These are phyloP conservation scores for Heteromeles arbutifolia DNA, from an alignment of 306 rosid genomes.

Conservation along the genomic window DNA sequence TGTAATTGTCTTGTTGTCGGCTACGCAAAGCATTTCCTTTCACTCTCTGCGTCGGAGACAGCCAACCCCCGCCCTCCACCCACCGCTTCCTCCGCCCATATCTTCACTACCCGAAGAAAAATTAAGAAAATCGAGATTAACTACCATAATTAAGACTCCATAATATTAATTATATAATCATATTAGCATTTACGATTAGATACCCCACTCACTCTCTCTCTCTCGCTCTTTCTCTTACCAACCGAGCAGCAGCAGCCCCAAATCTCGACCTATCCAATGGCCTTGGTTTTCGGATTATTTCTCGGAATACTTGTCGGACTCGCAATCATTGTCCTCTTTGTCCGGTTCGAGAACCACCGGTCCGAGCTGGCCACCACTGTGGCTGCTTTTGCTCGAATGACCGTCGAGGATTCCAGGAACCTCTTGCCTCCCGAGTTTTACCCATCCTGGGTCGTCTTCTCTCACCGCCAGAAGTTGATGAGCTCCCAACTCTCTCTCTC, in stretches of 20 bases:
- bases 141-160: not conserved
- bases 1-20: not conserved
- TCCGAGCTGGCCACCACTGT: slow-evolving; percentile 61
- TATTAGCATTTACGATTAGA: not conserved
- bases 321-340: slow-evolving; percentile 52
- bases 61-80: not conserved
- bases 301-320: slow-evolving; percentile 58
- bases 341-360: slow-evolving; percentile 57
- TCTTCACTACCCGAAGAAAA: not conserved
- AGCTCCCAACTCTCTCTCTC: slow-evolving; percentile 17
- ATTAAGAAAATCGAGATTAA: not conserved
- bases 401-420: slow-evolving; percentile 83
- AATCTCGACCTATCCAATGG: slow-evolving; percentile 38
- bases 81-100: slow-evolving; percentile 14
- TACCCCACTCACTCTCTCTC: not conserved
- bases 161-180: too few relatives aligned
- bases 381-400: slow-evolving; percentile 79
- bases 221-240: not conserved
- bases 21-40: not conserved
- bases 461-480: slow-evolving; percentile 72
- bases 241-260: not conserved
- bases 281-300: slow-evolving; percentile 65
- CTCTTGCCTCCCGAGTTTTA: slow-evolving; percentile 64
- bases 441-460: slow-evolving; percentile 94
- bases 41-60: not conserved